These are phyloP conservation scores for Crotalaria pallida DNA, from an alignment of 306 rosid species.

Conservation along the genomic window DNA sequence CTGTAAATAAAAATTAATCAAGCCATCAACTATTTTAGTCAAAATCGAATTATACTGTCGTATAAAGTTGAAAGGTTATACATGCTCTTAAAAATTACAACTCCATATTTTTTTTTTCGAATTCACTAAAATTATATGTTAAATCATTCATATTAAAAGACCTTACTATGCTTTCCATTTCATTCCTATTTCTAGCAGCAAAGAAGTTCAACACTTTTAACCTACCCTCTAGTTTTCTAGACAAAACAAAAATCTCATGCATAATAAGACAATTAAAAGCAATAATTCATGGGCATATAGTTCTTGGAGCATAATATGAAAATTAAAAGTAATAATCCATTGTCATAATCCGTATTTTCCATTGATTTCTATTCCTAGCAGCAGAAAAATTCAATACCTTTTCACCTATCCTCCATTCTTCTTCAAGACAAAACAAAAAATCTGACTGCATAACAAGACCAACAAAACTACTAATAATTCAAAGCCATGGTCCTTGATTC, in stretches of 20 bases:
- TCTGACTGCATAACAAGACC: not conserved
- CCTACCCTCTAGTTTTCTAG: not conserved
- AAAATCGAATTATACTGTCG: not conserved
- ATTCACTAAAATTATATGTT: not conserved
- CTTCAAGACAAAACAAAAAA: no score
- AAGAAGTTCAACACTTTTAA: not conserved
- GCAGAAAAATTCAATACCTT: no score
- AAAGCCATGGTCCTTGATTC: not conserved
- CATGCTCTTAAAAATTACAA: not conserved
- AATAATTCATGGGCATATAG: no score
- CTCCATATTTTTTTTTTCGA: not conserved
- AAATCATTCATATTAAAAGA: not conserved
- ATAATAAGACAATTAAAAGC: not conserved
- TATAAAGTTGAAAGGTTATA: not conserved
- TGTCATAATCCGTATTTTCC: not conserved
- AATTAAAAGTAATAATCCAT: not conserved
- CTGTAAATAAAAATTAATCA: not conserved
- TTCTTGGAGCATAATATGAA: no score
- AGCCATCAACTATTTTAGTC: not conserved
- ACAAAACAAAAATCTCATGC: not conserved
- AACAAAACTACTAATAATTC: not conserved
- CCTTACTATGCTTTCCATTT: not conserved
- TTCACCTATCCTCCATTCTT: no score
- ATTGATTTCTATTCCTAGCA: no score
- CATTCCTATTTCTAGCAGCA: not conserved